phyloP scores from a whole-genome alignment of 495 filamentous ascomycete species.

The Talaromyces nanjingensis region DNA sequence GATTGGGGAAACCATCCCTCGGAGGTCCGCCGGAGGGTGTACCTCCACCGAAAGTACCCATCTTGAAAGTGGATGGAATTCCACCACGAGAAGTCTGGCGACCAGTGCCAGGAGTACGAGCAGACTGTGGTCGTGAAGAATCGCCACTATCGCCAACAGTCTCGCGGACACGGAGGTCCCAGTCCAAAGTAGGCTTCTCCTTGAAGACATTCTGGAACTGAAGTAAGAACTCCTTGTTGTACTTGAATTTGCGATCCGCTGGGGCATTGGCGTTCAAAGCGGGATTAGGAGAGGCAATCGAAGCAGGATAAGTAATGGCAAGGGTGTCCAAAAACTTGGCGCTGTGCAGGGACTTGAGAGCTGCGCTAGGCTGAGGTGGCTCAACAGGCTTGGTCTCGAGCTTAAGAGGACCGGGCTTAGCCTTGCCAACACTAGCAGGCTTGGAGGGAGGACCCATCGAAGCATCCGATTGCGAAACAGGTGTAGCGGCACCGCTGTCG shows the following conservation, averaged over 20 bases:
- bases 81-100: slow-evolving; percentile 41
- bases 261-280: slow-evolving; percentile 72
- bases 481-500: slow-evolving; percentile 51
- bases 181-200: slow-evolving; percentile 89
- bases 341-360: slow-evolving; percentile 81
- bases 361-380: slow-evolving; percentile 82
- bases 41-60: slow-evolving; percentile 59
- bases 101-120: slow-evolving; percentile 55
- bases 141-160: slow-evolving; percentile 72
- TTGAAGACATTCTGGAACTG: slow-evolving; percentile 93
- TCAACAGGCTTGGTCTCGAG: slow-evolving; percentile 80
- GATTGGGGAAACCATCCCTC: slow-evolving; percentile 48
- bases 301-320: slow-evolving; percentile 65
- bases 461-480: slow-evolving; percentile 42
- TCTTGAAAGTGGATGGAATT: slow-evolving; percentile 41
- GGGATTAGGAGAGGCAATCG: slow-evolving; percentile 81
- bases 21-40: slow-evolving; percentile 48
- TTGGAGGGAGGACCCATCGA: slow-evolving; percentile 51
- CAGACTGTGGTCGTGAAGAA: slow-evolving; percentile 61
- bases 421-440: slow-evolving; percentile 44
- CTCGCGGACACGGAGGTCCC: slow-evolving; percentile 76
- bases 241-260: slow-evolving; percentile 79
- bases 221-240: slow-evolving; percentile 92
- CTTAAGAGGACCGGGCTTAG: slow-evolving; percentile 76
- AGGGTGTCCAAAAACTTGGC: slow-evolving; percentile 76